phyloP scores from a whole-genome alignment of 2,329 filamentous ascomycete genomes.

The Elsinoe arachidis region DNA sequence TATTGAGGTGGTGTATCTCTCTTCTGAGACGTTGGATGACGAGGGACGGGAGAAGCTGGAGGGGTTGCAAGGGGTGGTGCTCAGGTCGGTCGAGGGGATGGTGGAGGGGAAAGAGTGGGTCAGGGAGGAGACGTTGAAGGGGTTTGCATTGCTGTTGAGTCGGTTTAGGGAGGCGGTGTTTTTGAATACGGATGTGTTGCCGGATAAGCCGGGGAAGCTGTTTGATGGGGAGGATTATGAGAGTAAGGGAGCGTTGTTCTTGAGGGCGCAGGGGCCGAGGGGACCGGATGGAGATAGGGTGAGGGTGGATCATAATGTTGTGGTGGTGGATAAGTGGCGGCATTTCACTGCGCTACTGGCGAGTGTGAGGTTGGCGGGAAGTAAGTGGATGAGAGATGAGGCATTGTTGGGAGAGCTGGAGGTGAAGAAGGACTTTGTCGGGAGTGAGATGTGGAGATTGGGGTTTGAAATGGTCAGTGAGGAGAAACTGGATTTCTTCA shows the following conservation, averaged over 20 bases:
- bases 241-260: background rate
- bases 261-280: background rate
- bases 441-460: slow-evolving; percentile 7
- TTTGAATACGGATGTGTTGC: background rate
- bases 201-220: background rate
- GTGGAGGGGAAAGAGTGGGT: background rate
- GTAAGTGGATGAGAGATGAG: slow-evolving; percentile 4
- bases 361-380: background rate
- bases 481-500: background rate
- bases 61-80: background rate
- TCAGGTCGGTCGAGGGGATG: background rate
- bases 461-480: slow-evolving; percentile 2
- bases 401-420: slow-evolving; percentile 5
- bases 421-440: background rate
- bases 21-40: background rate
- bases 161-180: slow-evolving; percentile 3
- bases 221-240: background rate
- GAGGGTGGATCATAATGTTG: slow-evolving; percentile 3
- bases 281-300: background rate
- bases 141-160: background rate
- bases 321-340: background rate
- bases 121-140: background rate
- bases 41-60: background rate
- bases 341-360: background rate
- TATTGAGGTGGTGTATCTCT: background rate